Conservation (phyloP, 1,139 yeast species). For the Zygosaccharomyces pseudobailii region DNA sequence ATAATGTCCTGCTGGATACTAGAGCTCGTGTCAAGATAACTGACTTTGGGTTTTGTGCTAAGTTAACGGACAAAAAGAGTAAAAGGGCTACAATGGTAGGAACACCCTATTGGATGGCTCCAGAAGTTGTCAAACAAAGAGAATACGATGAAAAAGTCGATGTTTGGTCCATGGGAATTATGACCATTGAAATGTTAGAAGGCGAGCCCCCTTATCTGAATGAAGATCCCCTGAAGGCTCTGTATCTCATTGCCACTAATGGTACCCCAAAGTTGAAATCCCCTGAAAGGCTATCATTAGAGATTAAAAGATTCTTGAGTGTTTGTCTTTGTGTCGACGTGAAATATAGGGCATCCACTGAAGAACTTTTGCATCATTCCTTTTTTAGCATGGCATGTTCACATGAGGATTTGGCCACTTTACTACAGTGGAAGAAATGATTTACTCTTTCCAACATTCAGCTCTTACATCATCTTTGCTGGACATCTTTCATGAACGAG, state of each 20-base stretch:
- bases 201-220: slow-evolving; percentile 97
- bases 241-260: slow-evolving; percentile 88
- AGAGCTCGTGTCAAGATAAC: slow-evolving; percentile 91
- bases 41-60: slow-evolving; percentile 97
- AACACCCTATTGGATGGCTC: slow-evolving; percentile 99
- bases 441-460: neutral
- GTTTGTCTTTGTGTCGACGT: slow-evolving; percentile 96
- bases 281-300: slow-evolving; percentile 73
- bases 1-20: slow-evolving; percentile 82
- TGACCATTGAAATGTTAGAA: slow-evolving; percentile 98
- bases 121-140: slow-evolving; percentile 94
- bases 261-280: slow-evolving; percentile 94
- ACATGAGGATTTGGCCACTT: slow-evolving; percentile 59
- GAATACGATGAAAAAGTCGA: slow-evolving; percentile 96
- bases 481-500: neutral
- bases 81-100: slow-evolving; percentile 99
- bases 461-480: neutral
- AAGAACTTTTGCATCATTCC: slow-evolving; percentile 76
- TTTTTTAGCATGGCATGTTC: slow-evolving; percentile 72
- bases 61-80: slow-evolving; percentile 83
- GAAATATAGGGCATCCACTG: slow-evolving; percentile 83
- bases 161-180: slow-evolving; percentile 96
- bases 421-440: slow-evolving; percentile 61
- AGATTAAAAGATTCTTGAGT: slow-evolving; percentile 80
- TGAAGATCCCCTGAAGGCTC: slow-evolving; percentile 88